Evolutionary conservation across 225 moss, liverwort and hornwort species (phyloP), one percentile per base, ranked within the genome.

Genomic region (Ulota crispa): DNA sequence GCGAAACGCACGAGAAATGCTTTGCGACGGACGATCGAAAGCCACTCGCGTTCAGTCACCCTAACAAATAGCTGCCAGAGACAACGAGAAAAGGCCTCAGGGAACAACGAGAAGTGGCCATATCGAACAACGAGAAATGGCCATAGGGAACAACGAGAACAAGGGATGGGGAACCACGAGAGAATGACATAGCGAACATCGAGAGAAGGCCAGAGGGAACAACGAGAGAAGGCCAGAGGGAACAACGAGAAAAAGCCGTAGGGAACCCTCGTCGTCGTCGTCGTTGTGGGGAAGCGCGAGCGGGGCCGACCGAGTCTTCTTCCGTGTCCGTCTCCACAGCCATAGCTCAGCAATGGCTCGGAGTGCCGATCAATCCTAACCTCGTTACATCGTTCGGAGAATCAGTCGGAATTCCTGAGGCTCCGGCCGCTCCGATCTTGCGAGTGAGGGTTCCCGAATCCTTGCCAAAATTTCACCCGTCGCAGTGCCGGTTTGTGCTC

Each of bases 341-440:
- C 65, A 62, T 61, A 72, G 77, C 23, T 18, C 19, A 54, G 81
- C 85, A 18, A 73, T 85, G 85, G 83, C 64, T 57, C 20, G 23
- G 67, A 67, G 66, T 30, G 56, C 54, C 56, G 59, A 47, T 80
- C 77, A 73, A 77, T 80, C 72, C 83, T 67, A 42, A 28, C n/a
- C 2, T n/a, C 16, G 34, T 30, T 37, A 74, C 79, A 19, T 63
- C 55, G 83, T 68, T 57, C 28, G 31, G 12, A 41, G 69, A 64
- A 30, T 68, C 68, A 8, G 75, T 63, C 47, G 72, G 76, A 67
- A 66, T 59, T 68, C 47, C 23, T 47, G 55, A 52, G 53, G 82
- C 85, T 79, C 13, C 57, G 70, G 71, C 64, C 20, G 2, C 18
- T 19, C 21, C 60, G 68, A 24, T 1, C 16, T 26, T 21, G 42